phyloP scores from a whole-genome alignment of 257 asterid species.

The Plantago major region DNA sequence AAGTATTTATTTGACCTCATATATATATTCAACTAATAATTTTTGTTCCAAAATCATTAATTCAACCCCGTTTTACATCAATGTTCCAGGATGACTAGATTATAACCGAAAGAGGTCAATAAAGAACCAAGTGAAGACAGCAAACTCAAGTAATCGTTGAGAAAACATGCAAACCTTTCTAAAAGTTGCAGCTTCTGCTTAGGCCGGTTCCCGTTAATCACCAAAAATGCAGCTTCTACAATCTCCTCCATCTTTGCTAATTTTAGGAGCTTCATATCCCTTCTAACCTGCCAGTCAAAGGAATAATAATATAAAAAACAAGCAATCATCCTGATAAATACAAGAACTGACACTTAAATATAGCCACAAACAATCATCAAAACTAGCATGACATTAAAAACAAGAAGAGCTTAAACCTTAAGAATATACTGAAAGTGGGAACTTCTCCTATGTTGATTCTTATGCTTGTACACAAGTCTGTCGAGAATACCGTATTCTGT shows the following conservation, averaged over 20 bases:
- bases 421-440: conserved; percentile 72
- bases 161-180: conserved; percentile 46
- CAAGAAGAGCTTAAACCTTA: conserved; percentile 39
- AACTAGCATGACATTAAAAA: background rate
- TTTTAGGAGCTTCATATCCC: conserved; percentile 79
- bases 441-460: conserved; percentile 83
- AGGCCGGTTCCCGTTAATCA: conserved; percentile 72
- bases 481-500: conserved; percentile 73
- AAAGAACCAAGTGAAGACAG: too few species aligned
- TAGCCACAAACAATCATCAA: background rate
- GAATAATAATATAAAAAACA: background rate
- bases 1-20: too few species aligned
- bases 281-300: conserved; percentile 53
- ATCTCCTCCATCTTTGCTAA: conserved; percentile 64
- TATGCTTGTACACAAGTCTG: conserved; percentile 80
- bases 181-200: conserved; percentile 80
- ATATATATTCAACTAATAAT: background rate
- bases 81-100: too few species aligned
- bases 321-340: too few species aligned
- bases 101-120: too few species aligned
- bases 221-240: conserved; percentile 54
- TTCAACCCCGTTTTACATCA: too few species aligned
- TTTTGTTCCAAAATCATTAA: too few species aligned
- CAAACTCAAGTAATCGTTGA: too few species aligned
- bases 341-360: background rate